Base-by-base conservation (phyloP, 1,284 basidiomycete species). In the Apiotrichum akiyoshidainum region DNA sequence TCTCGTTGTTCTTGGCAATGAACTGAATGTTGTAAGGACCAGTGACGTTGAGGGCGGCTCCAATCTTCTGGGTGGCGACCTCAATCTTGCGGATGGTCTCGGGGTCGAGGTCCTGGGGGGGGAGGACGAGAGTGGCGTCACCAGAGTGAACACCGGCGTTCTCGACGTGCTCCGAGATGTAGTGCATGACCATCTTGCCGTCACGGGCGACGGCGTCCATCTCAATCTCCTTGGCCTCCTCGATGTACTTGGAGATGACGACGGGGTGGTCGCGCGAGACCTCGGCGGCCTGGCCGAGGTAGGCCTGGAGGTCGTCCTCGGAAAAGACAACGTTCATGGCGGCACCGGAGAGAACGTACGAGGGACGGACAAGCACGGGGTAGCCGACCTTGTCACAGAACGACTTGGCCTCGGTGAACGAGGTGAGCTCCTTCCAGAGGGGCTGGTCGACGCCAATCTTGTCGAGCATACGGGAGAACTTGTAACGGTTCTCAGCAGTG, bases 21-120 rank as follows among this genome's bases (percentile, higher is more conserved):
- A 99, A 97, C 81, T 99, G 96, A 75, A 99, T 99, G 79, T 99
- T 99, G 85, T 90, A 98, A 2, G 95, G 96, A 31, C 95, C 96
- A 5, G 95, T 98, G 54, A 99, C 93, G 76, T 99, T 96, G 60
- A 99, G 85, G n/a, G 94, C 94, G 65, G 92, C 89, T 34, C 92
- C 95, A 65, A 99, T 98, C 84, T 98, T 99, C 48, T 87, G 87
- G 1, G 95, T 98, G 17, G 95, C 95, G 69, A 93, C 90, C 77
- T 94, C 93, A 69, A 99, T 98, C 73, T 92, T 90, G 54, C 88
- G 85, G 54, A 99, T 92, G 2, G 95, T 98, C 77, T 93, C 87
- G 8, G 93, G 94, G 79, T 97, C 96, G 59, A 99, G 84, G 77
- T 98, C 95, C 78, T 98, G 95, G 46, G 96, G 95, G 13, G 95